These are phyloP conservation scores for Pelargonium citronellum DNA, from an alignment of 441 rosid species.

Conservation along the genomic window DNA sequence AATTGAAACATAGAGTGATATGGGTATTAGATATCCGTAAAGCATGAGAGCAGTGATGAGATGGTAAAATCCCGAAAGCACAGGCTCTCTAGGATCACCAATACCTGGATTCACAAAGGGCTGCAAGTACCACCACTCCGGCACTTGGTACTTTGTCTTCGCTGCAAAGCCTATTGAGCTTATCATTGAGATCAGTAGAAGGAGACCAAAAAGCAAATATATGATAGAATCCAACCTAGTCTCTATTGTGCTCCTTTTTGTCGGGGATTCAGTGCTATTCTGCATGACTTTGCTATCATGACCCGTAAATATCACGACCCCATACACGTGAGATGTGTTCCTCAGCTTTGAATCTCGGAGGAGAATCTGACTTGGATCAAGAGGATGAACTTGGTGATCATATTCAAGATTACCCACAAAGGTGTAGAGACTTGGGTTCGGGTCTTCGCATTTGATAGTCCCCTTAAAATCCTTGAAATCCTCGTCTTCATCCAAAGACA, in stretches of 20 bases:
- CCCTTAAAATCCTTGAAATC: constrained; percentile 44
- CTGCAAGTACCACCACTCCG: constrained; percentile 55
- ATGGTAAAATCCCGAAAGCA: constrained; percentile 39
- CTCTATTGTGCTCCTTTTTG: constrained; percentile 63
- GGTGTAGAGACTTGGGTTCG: constrained; percentile 60
- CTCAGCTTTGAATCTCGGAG: constrained; percentile 65
- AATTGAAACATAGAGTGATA: constrained; percentile 63
- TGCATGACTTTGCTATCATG: constrained; percentile 72
- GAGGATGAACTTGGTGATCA: constrained; percentile 44
- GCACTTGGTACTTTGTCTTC: constrained; percentile 40
- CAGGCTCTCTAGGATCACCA: constrained; percentile 42
- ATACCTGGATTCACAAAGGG: constrained; percentile 37
- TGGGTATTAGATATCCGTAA: constrained; percentile 53
- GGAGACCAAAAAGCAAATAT: constrained; percentile 43
- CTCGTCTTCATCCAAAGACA: constrained; percentile 41
- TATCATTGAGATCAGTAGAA: constrained; percentile 36
- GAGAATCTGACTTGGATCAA: constrained; percentile 60
- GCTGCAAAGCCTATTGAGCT: constrained; percentile 58
- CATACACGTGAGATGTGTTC: constrained; percentile 59
- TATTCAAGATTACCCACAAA: constrained; percentile 51
- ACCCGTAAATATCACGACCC: constrained; percentile 65
- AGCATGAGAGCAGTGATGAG: constrained; percentile 55
- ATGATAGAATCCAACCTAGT: constrained; percentile 56
- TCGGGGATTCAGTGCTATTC: constrained; percentile 61
- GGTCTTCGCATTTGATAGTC: constrained; percentile 60